A percentile compares a stretch with the other conserved stretches of the same genome.
phyloP scores from a whole-genome alignment of 805 yeast species.

The Teunomyces kruisii region DNA sequence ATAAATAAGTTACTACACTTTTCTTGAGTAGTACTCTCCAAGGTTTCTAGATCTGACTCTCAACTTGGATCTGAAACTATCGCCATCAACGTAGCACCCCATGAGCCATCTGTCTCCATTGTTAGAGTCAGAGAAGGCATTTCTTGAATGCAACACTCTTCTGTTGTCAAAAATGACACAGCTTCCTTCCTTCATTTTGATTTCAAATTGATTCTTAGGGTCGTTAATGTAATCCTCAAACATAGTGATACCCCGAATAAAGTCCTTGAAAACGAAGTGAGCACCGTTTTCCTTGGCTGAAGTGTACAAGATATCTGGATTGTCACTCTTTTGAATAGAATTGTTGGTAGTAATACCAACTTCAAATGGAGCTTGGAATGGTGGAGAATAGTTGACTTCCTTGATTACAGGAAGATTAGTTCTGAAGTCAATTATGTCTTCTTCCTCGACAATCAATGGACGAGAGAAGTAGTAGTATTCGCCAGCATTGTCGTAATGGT shows the following conservation, averaged over 20 bases:
- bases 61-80: slow-evolving; percentile 62
- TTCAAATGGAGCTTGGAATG: slow-evolving; percentile 79
- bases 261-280: slow-evolving; percentile 47
- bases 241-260: slow-evolving; percentile 54
- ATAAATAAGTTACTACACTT: slow-evolving; percentile 2
- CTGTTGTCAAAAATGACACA: slow-evolving; percentile 73
- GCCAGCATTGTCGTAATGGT: slow-evolving; percentile 62
- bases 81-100: slow-evolving; percentile 75
- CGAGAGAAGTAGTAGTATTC: slow-evolving; percentile 62
- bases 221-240: slow-evolving; percentile 60
- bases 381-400: slow-evolving; percentile 75
- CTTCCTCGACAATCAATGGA: slow-evolving; percentile 61
- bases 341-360: slow-evolving; percentile 45
- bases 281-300: slow-evolving; percentile 39
- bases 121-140: slow-evolving; percentile 38
- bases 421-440: slow-evolving; percentile 12
- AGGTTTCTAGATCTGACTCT: slow-evolving; percentile 22
- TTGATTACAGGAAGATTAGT: slow-evolving; percentile 35
- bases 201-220: slow-evolving; percentile 52
- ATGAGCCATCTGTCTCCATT: slow-evolving; percentile 66
- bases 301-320: slow-evolving; percentile 6
- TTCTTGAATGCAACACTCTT: slow-evolving; percentile 66
- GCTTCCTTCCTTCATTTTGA: slow-evolving; percentile 56
- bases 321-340: slow-evolving; percentile 7
- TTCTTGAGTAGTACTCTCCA: slow-evolving; percentile 2